Percentiles rank a stretch among this genome's conserved stretches.
These are phyloP conservation scores for Cenchrus fungigraminus DNA, from an alignment of 176 grass and related monocot genomes.

Conservation along the genomic window DNA sequence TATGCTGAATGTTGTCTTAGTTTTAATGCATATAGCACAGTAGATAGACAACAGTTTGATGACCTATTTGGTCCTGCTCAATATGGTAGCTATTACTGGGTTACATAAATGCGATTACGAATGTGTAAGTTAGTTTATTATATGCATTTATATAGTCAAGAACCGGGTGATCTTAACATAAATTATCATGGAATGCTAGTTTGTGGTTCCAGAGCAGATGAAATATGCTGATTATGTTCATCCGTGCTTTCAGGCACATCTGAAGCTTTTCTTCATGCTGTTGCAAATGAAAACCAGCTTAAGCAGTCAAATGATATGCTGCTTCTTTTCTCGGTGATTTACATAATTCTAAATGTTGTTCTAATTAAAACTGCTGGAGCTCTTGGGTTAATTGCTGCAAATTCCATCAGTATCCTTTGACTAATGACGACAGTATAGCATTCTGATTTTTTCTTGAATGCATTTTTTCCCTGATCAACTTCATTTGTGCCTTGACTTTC, in stretches of 20 bases:
- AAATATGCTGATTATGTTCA: conserved; percentile 1
- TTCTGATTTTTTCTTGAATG: conserved; percentile 24
- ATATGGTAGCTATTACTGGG: neutral
- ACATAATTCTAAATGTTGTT: conserved; percentile 71
- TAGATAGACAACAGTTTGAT: neutral
- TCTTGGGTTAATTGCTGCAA: conserved; percentile 89
- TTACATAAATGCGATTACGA: neutral
- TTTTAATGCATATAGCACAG: conserved; percentile 1
- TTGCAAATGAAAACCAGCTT: conserved; percentile 88
- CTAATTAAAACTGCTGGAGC: conserved; percentile 81
- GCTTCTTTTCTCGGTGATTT: conserved; percentile 89
- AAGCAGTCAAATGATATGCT: conserved; percentile 87
- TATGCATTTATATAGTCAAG: neutral
- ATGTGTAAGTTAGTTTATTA: neutral
- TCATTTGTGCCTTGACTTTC: conserved; percentile 57
- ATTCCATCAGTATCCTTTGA: conserved; percentile 93
- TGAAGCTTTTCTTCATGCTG: conserved; percentile 94
- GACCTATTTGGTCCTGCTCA: neutral
- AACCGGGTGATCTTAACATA: neutral
- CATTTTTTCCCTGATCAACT: neutral
- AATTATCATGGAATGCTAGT: conserved; percentile 21
- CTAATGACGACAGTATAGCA: conserved; percentile 3
- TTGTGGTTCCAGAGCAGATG: conserved; percentile 3
- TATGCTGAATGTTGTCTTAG: neutral
- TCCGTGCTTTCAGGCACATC: conserved; percentile 70